These are phyloP conservation scores for Kockovaella imperatae DNA, from an alignment of 768 basidiomycete species.

Conservation along the genomic window DNA sequence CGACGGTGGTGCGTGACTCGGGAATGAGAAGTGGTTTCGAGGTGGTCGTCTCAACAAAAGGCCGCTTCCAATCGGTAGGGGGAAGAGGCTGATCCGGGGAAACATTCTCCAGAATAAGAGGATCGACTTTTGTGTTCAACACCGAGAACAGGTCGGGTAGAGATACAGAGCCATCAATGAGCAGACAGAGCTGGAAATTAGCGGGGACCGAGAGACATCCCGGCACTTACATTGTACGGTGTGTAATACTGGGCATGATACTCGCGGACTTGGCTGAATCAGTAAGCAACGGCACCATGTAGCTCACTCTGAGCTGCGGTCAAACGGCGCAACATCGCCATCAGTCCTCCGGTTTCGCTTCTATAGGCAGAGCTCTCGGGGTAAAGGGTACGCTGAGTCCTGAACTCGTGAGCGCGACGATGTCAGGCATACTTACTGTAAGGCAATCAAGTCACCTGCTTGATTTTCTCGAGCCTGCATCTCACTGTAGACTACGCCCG, in stretches of 20 bases:
- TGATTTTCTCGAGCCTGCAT: constrained; percentile 69
- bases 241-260: constrained; percentile 87
- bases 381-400: constrained; percentile 71
- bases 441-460: constrained; percentile 78
- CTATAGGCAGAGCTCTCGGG: constrained; percentile 77
- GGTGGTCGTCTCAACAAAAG: constrained; percentile 82
- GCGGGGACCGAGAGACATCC: background rate
- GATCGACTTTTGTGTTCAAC: constrained; percentile 74
- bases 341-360: constrained; percentile 92
- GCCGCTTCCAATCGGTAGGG: constrained; percentile 81
- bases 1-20: constrained; percentile 54
- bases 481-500: constrained; percentile 77
- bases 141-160: constrained; percentile 69
- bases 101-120: constrained; percentile 55
- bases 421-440: constrained; percentile 53
- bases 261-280: constrained; percentile 59
- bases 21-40: constrained; percentile 46
- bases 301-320: constrained; percentile 76
- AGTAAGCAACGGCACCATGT: background rate
- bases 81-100: constrained; percentile 27
- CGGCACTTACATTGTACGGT: constrained; percentile 61
- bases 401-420: constrained; percentile 38
- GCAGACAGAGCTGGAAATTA: constrained; percentile 52
- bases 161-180: constrained; percentile 79
- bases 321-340: constrained; percentile 79